Conservation (phyloP, 441 rosid species). For the Euphorbia schlechtendalii region DNA sequence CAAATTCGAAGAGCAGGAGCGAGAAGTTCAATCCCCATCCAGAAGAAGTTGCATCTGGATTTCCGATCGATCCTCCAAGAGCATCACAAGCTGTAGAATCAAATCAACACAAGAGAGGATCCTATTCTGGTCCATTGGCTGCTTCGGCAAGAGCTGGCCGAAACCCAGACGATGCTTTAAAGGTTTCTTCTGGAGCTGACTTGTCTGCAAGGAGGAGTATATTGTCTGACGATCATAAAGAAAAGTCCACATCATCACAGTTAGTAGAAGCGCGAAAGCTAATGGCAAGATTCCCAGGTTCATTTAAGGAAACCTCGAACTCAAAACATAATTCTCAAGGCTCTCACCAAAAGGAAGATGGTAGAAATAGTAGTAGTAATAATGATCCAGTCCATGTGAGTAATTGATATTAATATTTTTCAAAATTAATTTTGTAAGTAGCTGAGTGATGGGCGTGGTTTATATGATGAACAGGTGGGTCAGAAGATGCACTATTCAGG, state of each 20-base stretch:
- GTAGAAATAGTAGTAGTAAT: conserved; percentile 48
- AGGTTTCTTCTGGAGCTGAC: conserved; percentile 52
- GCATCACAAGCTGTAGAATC: conserved; percentile 69
- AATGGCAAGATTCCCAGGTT: conserved; percentile 75
- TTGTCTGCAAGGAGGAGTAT: conserved; percentile 46
- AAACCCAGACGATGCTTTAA: conserved; percentile 54
- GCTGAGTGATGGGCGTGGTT: too few species aligned
- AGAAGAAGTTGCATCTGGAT: conserved; percentile 95
- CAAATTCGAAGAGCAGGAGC: conserved; percentile 83
- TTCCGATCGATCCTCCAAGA: conserved; percentile 95
- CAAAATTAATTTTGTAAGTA: too few species aligned
- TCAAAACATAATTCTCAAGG: too few species aligned
- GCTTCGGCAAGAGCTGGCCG: conserved; percentile 62
- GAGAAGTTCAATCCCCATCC: conserved; percentile 96
- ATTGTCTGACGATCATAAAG: conserved; percentile 46
- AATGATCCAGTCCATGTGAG: conserved; percentile 78
- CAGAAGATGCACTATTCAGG: conserved; percentile 86
- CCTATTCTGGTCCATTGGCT: conserved; percentile 85
- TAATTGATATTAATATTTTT: background rate
- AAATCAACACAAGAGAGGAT: conserved; percentile 71
- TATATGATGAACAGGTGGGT: too few species aligned
- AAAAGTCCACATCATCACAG: conserved; percentile 38
- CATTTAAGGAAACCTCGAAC: conserved; percentile 77
- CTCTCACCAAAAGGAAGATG: conserved; percentile 52
- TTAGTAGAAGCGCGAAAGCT: conserved; percentile 53